Evolutionary conservation across 495 filamentous ascomycete species (phyloP).

Genomic region (Penicillium subrubescens): DNA sequence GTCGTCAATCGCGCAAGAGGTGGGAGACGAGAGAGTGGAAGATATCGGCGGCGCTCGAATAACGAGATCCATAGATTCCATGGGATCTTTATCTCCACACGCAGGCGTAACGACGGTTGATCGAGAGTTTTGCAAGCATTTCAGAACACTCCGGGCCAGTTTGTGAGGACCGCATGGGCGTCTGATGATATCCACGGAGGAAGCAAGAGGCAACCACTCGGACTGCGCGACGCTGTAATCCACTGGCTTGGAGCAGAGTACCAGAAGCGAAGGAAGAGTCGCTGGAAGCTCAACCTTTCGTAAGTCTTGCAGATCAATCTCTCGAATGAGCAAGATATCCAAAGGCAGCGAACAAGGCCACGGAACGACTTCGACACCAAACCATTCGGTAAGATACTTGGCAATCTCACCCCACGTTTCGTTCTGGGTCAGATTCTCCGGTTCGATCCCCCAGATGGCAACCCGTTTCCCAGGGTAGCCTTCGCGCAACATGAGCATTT

Average conservation of each 20-base stretch:
- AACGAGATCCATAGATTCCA: background rate
- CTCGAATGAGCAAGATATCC: conserved; percentile 48
- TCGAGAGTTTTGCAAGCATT: conserved; percentile 31
- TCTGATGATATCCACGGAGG: conserved; percentile 47
- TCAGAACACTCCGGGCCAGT: conserved; percentile 55
- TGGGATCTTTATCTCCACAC: conserved; percentile 11
- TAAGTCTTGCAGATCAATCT: conserved; percentile 31
- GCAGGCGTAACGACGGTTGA: conserved; percentile 16
- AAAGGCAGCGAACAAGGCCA: conserved; percentile 33
- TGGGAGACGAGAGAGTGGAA: background rate
- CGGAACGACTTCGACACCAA: conserved; percentile 42
- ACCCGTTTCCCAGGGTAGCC: conserved; percentile 26
- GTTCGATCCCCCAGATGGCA: conserved; percentile 34
- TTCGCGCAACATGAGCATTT: conserved; percentile 34
- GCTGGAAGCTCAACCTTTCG: conserved; percentile 14
- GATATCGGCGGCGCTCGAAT: background rate
- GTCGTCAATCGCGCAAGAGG: background rate
- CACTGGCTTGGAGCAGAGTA: conserved; percentile 39
- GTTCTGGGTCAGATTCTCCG: conserved; percentile 10
- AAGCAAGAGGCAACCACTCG: conserved; percentile 36
- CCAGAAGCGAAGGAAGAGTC: conserved; percentile 36
- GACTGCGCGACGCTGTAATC: conserved; percentile 33
- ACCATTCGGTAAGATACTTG: conserved; percentile 48
- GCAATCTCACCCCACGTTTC: conserved; percentile 29
- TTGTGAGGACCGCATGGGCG: conserved; percentile 67